Evolutionary conservation across 1,284 basidiomycete genomes (phyloP), one percentile per base, ranked within the genome.

Genomic region (Abortiporus biennis): DNA sequence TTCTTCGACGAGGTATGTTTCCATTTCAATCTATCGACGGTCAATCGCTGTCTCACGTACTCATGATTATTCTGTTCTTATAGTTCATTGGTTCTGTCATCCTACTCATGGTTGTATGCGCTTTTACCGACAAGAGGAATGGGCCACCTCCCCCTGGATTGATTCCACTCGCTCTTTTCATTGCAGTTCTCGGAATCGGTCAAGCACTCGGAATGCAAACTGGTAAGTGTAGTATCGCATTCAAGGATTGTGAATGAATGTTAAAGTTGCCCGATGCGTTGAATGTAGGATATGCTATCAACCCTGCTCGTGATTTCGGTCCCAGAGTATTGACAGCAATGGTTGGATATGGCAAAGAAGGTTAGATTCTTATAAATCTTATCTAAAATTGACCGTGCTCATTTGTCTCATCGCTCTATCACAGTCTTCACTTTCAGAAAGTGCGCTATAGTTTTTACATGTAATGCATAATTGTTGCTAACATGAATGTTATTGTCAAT

Each of bases 61-160:
- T 29, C 27, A 29, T 29, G n/a, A 29, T n/a, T 29, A n/a, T 29
- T 29, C 27, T n/a, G n/a, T 9, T n/a, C 27, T 34, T 20, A 24
- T 48, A 73, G 65, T 82, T 85, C 51, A 53, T 86, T 31, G 78
- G 67, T 20, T 68, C 81, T 0, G 73, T 72, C 4, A 55, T 85
- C 27, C 64, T 87, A 6, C 58, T 83, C 23, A 52, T 76, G 24
- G 63, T 62, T 21, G 63, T 76, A 36, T 58, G 72, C 19, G 56
- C 63, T 53, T 49, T 65, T 17, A 67, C 61, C 25, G 76, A 78
- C 51, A 65, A 62, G 48, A 64, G 57, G 22, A 79, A 79, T 48
- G 57, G 61, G 0, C 65, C 72, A 3, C 68, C 75, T 0, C 38
- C 38, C 9, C 42, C 64, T 4, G 76, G 76, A 1, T 61, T 78